Conservation (phyloP, 106 monocot species). For the Platanthera zijinensis region DNA sequence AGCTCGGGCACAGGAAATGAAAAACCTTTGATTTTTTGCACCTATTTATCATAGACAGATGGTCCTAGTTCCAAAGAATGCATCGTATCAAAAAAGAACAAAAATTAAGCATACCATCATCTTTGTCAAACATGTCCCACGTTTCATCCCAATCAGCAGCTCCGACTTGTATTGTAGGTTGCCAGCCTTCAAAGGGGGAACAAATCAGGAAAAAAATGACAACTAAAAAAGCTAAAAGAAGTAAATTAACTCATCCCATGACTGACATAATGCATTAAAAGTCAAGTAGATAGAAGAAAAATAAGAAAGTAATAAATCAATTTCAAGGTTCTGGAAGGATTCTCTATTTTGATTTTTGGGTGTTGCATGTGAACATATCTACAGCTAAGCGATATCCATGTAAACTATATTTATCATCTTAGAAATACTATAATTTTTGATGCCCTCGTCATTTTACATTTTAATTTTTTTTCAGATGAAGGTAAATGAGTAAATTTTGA, state of each 20-base stretch:
- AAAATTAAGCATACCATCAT: constrained; percentile 62
- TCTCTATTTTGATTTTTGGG: too few species aligned
- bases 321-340: not conserved
- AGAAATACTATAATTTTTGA: too few species aligned
- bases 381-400: too few species aligned
- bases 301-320: not conserved
- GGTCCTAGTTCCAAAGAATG: not conserved
- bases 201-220: not conserved
- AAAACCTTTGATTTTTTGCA: not conserved
- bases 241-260: not conserved
- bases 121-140: constrained; percentile 93
- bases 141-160: constrained; percentile 91
- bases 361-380: too few species aligned
- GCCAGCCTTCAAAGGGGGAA: constrained; percentile 60
- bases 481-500: too few species aligned
- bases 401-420: too few species aligned
- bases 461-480: too few species aligned
- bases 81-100: not conserved
- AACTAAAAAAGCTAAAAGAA: not conserved
- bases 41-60: not conserved
- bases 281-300: not conserved
- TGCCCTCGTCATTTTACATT: too few species aligned
- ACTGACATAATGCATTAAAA: not conserved
- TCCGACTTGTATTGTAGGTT: constrained; percentile 75
- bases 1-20: not conserved